These are phyloP conservation scores for Yamadazyma blattariae DNA, from an alignment of 1,139 yeast genomes.

Conservation along the genomic window DNA sequence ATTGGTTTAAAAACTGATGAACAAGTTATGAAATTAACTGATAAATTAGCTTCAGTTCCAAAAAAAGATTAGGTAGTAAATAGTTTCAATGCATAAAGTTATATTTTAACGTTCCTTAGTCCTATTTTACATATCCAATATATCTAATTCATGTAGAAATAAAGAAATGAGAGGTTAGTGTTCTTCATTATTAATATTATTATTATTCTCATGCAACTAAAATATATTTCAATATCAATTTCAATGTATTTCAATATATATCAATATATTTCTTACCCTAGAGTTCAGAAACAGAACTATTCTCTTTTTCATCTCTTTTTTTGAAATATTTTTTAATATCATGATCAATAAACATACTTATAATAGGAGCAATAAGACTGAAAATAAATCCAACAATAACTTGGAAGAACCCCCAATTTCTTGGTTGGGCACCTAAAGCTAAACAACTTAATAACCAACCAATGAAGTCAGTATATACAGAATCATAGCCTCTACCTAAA, in stretches of 20 bases:
- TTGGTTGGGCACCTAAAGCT: constrained; percentile 68
- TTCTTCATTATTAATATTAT: too few relatives aligned
- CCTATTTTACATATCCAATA: too few relatives aligned
- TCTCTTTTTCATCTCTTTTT: constrained; percentile 12
- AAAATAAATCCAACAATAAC: constrained; percentile 46
- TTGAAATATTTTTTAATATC: constrained; percentile 49
- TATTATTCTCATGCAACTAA: too few relatives aligned
- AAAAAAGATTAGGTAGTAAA: constrained; percentile 8
- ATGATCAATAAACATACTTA: constrained; percentile 48
- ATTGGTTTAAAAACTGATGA: constrained; percentile 38
- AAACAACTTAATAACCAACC: constrained; percentile 80
- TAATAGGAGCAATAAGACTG: constrained; percentile 63
- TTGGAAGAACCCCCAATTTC: constrained; percentile 59
- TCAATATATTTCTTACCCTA: too few relatives aligned
- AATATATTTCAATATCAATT: too few relatives aligned
- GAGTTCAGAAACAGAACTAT: too few relatives aligned
- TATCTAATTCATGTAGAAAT: too few relatives aligned
- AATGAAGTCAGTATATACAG: constrained; percentile 76
- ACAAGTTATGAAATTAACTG: constrained; percentile 27
- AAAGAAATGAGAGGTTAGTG: too few relatives aligned
- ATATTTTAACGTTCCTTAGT: too few relatives aligned
- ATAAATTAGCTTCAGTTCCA: constrained; percentile 22
- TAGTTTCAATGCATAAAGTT: background rate
- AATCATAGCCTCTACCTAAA: constrained; percentile 65
- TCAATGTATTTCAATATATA: too few relatives aligned